These are phyloP conservation scores for Lactuca saligna DNA, from an alignment of 129 eudicot species.

Conservation along the genomic window DNA sequence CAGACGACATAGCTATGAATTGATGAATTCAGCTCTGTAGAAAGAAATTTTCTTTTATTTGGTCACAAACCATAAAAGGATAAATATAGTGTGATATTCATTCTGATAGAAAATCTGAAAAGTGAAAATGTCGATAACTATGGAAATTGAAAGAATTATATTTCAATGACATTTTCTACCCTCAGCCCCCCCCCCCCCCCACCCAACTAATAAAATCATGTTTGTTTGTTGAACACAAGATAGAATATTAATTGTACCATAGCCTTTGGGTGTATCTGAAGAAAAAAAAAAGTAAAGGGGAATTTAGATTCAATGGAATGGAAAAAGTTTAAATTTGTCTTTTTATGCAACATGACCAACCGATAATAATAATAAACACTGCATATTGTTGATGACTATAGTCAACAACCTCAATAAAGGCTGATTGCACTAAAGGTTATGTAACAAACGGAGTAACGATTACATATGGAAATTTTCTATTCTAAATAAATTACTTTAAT, in stretches of 20 bases:
- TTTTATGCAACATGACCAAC: slow-evolving; percentile 22
- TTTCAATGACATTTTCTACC: background rate
- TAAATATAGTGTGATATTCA: background rate
- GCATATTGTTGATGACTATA: slow-evolving; percentile 21
- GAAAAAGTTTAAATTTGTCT: slow-evolving; percentile 15
- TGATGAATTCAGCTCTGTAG: background rate
- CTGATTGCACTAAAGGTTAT: slow-evolving; percentile 6
- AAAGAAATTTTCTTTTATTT: background rate
- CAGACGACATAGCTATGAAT: no score
- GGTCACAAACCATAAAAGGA: background rate
- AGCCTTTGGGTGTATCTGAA: slow-evolving; percentile 17
- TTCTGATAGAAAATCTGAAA: slow-evolving; percentile 1
- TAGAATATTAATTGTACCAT: background rate
- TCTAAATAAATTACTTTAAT: slow-evolving; percentile 9
- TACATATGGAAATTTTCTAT: background rate
- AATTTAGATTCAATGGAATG: slow-evolving; percentile 9
- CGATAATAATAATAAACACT: slow-evolving; percentile 18
- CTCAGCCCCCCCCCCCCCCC: background rate
- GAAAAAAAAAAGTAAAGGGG: background rate
- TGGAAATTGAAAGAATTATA: background rate
- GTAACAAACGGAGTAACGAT: background rate
- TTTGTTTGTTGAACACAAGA: no score
- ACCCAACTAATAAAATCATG: no score
- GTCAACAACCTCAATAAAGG: slow-evolving; percentile 17
- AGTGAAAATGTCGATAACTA: background rate